Percentiles rank a stretch among this genome's conserved stretches.
phyloP scores from a whole-genome alignment of 2,329 filamentous ascomycete species.

The Hortaea sp. region DNA sequence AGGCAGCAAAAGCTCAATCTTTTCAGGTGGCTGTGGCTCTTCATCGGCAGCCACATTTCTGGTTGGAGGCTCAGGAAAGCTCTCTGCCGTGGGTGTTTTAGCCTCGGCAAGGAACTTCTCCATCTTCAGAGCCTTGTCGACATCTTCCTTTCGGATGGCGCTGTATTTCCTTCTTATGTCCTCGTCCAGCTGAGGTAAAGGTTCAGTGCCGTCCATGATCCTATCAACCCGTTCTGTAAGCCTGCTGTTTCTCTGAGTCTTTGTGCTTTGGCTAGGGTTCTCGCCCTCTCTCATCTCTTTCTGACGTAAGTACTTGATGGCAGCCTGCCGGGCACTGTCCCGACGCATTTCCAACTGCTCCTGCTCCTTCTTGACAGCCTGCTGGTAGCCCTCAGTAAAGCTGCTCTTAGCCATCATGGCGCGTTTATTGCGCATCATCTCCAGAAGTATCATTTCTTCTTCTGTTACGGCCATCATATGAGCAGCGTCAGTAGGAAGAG shows the following conservation, averaged over 20 bases:
- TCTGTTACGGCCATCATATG: slow-evolving; percentile 37
- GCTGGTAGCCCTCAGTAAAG: slow-evolving; percentile 28
- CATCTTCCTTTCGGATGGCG: slow-evolving; percentile 18
- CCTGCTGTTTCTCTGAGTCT: background rate
- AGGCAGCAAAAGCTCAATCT: slow-evolving; percentile 5
- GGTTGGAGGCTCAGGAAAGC: slow-evolving; percentile 4
- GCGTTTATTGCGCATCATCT: slow-evolving; percentile 40
- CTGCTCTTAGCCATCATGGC: slow-evolving; percentile 35
- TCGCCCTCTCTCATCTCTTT: slow-evolving; percentile 11
- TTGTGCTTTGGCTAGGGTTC: background rate
- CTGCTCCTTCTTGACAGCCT: slow-evolving; percentile 25
- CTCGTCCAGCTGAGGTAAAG: background rate
- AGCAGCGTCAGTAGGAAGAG: slow-evolving; percentile 10
- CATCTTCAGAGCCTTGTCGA: slow-evolving; percentile 19
- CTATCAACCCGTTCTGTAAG: background rate
- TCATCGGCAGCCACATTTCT: background rate
- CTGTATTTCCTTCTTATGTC: slow-evolving; percentile 12
- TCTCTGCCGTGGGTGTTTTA: slow-evolving; percentile 5
- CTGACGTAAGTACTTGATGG: slow-evolving; percentile 12
- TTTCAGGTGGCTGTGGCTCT: background rate
- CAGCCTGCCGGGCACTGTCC: slow-evolving; percentile 13
- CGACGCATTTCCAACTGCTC: slow-evolving; percentile 14
- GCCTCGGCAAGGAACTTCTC: slow-evolving; percentile 17
- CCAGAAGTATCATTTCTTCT: slow-evolving; percentile 40
- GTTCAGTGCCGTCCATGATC: background rate